Conservation (phyloP, 1,139 yeast genomes). For the Hansenula lynferdii region DNA sequence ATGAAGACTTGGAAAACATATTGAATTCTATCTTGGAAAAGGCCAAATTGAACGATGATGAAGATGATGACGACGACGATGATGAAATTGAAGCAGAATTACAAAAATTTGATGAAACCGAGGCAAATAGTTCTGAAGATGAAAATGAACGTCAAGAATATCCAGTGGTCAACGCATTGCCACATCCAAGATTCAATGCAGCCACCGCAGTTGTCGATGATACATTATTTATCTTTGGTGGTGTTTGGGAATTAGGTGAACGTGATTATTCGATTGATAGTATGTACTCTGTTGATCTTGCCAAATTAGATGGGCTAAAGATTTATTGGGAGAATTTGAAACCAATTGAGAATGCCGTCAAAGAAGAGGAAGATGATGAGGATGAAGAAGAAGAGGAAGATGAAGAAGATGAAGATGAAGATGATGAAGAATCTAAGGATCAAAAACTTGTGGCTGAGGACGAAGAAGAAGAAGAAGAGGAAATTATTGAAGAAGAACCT, state of each 20-base stretch:
- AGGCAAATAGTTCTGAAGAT: slow-evolving; percentile 33
- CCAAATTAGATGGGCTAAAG: slow-evolving; percentile 81
- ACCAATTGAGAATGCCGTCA: slow-evolving; percentile 58
- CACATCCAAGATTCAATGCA: slow-evolving; percentile 89
- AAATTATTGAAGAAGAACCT: slow-evolving; percentile 52
- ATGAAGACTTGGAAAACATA: slow-evolving; percentile 78
- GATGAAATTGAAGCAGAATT: slow-evolving; percentile 38
- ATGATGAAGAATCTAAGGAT: slow-evolving; percentile 45
- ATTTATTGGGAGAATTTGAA: slow-evolving; percentile 85
- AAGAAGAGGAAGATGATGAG: slow-evolving; percentile 52
- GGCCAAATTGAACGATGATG: slow-evolving; percentile 61
- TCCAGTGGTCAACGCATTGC: slow-evolving; percentile 57
- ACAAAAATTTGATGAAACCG: slow-evolving; percentile 32
- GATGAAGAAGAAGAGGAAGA: slow-evolving; percentile 67
- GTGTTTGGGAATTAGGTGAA: slow-evolving; percentile 86
- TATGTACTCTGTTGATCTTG: slow-evolving; percentile 80
- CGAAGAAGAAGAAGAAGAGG: slow-evolving; percentile 58
- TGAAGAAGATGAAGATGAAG: slow-evolving; percentile 55
- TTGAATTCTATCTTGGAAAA: slow-evolving; percentile 70
- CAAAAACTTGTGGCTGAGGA: slow-evolving; percentile 44
- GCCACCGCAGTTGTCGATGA: slow-evolving; percentile 85
- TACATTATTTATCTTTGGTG: slow-evolving; percentile 82
- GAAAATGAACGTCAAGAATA: slow-evolving; percentile 40
- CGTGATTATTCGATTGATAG: slow-evolving; percentile 81
- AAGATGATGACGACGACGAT: slow-evolving; percentile 41